phyloP scores from a whole-genome alignment of 306 rosid species.

The Rosa rugosa region DNA sequence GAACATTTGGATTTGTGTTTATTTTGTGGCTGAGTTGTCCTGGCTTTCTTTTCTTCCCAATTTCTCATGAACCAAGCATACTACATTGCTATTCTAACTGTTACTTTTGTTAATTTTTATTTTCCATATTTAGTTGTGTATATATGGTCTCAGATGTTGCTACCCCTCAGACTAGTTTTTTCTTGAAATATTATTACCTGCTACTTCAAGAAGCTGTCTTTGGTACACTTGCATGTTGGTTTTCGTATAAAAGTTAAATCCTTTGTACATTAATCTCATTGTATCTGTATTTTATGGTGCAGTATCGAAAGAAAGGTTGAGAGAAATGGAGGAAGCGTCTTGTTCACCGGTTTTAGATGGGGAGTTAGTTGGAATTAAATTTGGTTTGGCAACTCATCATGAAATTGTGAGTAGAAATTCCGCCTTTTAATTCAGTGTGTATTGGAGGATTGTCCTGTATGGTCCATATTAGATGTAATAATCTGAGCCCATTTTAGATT shows the following conservation, averaged over 20 bases:
- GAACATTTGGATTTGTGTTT: background rate
- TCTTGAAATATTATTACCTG: background rate
- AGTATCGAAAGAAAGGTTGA: background rate
- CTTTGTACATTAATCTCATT: background rate
- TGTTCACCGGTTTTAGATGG: slow-evolving; percentile 53
- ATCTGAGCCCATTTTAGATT: background rate
- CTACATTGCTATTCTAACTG: background rate
- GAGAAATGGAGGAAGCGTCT: slow-evolving; percentile 57
- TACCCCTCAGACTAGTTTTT: background rate
- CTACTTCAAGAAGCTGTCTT: background rate
- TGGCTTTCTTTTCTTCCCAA: background rate
- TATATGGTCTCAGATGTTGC: background rate
- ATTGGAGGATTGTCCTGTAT: background rate
- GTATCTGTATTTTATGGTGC: background rate
- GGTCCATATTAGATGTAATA: background rate
- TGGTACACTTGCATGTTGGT: slow-evolving; percentile 9
- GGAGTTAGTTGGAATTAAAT: slow-evolving; percentile 56
- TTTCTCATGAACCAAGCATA: slow-evolving; percentile 3
- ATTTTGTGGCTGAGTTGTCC: slow-evolving; percentile 11
- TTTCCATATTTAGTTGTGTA: background rate
- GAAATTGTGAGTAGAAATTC: slow-evolving; percentile 68
- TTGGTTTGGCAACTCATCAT: slow-evolving; percentile 63
- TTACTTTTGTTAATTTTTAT: background rate
- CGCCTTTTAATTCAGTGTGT: background rate
- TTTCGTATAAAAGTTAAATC: background rate